These are phyloP conservation scores for Pythium aristosporum DNA, from an alignment of 352 stramenopile species.

Conservation along the genomic window DNA sequence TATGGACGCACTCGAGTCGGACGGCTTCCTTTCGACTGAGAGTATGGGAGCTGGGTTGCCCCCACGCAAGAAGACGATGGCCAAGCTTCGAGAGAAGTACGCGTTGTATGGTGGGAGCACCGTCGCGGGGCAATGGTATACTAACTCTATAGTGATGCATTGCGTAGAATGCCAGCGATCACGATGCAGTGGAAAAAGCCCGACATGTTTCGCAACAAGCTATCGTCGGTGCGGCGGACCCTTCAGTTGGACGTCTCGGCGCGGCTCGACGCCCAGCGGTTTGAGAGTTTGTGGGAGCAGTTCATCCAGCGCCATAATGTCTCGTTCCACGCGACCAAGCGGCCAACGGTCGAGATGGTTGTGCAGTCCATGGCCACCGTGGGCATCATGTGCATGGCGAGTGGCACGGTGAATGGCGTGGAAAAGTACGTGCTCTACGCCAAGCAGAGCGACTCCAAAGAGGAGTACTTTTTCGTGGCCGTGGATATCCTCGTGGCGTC, in stretches of 20 bases:
- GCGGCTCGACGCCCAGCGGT: constrained; percentile 58
- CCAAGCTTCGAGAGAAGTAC: constrained; percentile 39
- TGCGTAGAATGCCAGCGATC: constrained; percentile 59
- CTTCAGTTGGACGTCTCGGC: constrained; percentile 37
- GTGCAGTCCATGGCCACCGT: constrained; percentile 43
- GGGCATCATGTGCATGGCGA: constrained; percentile 70
- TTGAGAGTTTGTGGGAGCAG: constrained; percentile 80
- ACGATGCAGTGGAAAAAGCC: constrained; percentile 62
- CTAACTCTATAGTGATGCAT: neutral
- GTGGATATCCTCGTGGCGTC: constrained; percentile 48
- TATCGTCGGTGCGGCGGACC: constrained; percentile 9
- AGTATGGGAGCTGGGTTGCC: neutral
- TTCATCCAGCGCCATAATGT: constrained; percentile 46
- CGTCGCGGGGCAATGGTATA: neutral
- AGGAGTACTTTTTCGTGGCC: constrained; percentile 60
- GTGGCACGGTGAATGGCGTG: constrained; percentile 57
- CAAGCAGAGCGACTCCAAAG: constrained; percentile 45
- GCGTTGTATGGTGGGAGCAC: neutral
- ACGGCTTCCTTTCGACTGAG: constrained; percentile 6
- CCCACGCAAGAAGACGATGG: constrained; percentile 14
- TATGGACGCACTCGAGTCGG: constrained; percentile 17
- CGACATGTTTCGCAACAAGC: constrained; percentile 15
- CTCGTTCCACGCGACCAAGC: constrained; percentile 22
- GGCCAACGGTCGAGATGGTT: constrained; percentile 30
- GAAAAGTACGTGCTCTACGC: constrained; percentile 80